Evolutionary conservation across 805 yeast species (phyloP), one percentile per base, ranked within the genome.

Genomic region (Groenewaldozyma tartarivorans): DNA sequence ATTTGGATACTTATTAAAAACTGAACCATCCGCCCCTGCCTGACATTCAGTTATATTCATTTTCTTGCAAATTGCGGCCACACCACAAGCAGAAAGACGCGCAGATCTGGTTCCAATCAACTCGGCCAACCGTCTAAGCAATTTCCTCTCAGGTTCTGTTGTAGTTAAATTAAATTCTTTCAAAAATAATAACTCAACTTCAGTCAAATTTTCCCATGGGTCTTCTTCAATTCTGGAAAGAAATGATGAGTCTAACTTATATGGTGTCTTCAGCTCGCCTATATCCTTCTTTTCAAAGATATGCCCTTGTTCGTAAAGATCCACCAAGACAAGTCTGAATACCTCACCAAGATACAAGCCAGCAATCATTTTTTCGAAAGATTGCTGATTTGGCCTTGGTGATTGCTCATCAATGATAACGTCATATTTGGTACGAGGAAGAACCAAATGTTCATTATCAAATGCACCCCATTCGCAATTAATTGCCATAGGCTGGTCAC

Each of bases 391-490:
- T 38, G 96, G 96, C 67, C 96, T 81, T 55, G 97, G 97, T 32
- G 94, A 81, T 57, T 82, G 81, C 21, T 64, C 68, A 63, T 90
- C 97, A 50, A 90, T 80, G 50, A 68, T 71, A 41, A 79, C 58
- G 63, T 90, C 98, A 62, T 77, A 90, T 61, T 79, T 80, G 51
- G 94, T 88, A 67, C 96, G 77, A 58, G 97, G 97, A 53, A 90
- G 72, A 27, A 79, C 74, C 6, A 52, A 44, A 56, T 81, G 94
- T 64, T 86, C 96, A 60, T 86, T 88, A 63, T 90, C 97, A 60
- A 90, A 90, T 4, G 96, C 90, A 57, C 98, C 97, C 68, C 90
- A 90, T 69, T 90, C 98, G 71, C 96, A 87, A 72, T 90, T 90
- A 62, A 90, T 90, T 41, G 96, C 96, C 94, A 90, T 88, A 48